phyloP scores from a whole-genome alignment of 2,329 filamentous ascomycete species.

The Phialophora chinensis region DNA sequence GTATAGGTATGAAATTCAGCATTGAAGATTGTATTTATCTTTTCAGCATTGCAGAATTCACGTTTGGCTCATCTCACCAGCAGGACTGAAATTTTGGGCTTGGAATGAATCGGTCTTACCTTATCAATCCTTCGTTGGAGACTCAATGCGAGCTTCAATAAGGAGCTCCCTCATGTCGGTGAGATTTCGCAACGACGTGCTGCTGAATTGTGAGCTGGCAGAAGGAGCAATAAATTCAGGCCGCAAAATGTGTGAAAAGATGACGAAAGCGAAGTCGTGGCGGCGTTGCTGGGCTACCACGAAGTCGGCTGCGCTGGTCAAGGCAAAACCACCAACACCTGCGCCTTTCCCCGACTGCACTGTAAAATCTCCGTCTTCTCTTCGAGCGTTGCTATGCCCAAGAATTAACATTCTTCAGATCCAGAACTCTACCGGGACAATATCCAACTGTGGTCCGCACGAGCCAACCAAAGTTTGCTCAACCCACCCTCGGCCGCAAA shows the following conservation, averaged over 20 bases:
- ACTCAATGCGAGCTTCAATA: not conserved
- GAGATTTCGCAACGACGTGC: not conserved
- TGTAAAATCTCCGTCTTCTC: not conserved
- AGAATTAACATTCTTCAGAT: not conserved
- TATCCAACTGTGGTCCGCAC: not conserved
- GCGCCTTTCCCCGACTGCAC: not conserved
- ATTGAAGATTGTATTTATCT: slow-evolving; percentile 23
- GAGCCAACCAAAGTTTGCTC: not conserved
- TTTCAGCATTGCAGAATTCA: slow-evolving; percentile 39
- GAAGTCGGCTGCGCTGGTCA: not conserved
- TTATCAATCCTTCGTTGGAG: not conserved
- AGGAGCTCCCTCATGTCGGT: not conserved
- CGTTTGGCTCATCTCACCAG: slow-evolving; percentile 29
- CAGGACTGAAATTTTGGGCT: not conserved
- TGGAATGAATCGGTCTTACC: not conserved
- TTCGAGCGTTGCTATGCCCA: not conserved
- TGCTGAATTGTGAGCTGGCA: not conserved
- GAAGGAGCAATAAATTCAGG: not conserved
- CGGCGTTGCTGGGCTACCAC: not conserved
- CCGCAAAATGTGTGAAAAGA: not conserved
- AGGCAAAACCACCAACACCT: not conserved
- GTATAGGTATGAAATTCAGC: slow-evolving; percentile 29
- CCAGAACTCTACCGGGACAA: not conserved
- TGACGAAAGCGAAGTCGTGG: slow-evolving; percentile 2
- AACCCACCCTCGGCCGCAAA: slow-evolving; percentile 5